These are phyloP conservation scores for Chalciporus piperatoides DNA, from an alignment of 1,284 basidiomycete genomes.

Conservation along the genomic window DNA sequence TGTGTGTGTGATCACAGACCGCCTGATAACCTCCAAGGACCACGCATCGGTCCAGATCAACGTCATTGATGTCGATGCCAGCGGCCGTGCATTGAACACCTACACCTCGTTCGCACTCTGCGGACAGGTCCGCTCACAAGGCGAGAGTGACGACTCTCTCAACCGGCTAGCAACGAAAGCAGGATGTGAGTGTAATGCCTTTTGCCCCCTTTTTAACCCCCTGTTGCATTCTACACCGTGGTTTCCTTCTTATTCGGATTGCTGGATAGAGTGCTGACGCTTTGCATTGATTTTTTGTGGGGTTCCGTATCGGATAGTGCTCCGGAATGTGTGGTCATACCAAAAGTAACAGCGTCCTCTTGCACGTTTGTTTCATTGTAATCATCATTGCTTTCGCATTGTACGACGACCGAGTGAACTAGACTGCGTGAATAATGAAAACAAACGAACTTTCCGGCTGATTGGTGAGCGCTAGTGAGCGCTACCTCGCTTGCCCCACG, in stretches of 20 bases:
- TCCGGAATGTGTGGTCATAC: constrained; percentile 75
- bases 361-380: constrained; percentile 17
- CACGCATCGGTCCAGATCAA: constrained; percentile 98
- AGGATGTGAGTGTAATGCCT: constrained; percentile 69
- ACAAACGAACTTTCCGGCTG: not conserved
- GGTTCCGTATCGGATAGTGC: constrained; percentile 42
- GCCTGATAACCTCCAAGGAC: constrained; percentile 97
- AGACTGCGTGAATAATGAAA: not conserved
- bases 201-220: constrained; percentile 1
- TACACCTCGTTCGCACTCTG: constrained; percentile 93
- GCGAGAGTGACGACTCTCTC: constrained; percentile 95
- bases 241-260: not conserved
- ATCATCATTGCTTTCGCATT: constrained; percentile 10
- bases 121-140: constrained; percentile 91
- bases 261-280: constrained; percentile 5
- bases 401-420: constrained; percentile 9
- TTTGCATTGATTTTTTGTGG: constrained; percentile 6
- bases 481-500: not conserved
- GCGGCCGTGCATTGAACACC: constrained; percentile 84
- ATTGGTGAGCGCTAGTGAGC: not conserved
- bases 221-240: not conserved
- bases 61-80: constrained; percentile 92
- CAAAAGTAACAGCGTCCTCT: constrained; percentile 52
- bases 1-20: constrained; percentile 51
- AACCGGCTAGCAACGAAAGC: constrained; percentile 96